These are phyloP conservation scores for Hippophae rhamnoides DNA, from an alignment of 306 rosid species.

Conservation along the genomic window DNA sequence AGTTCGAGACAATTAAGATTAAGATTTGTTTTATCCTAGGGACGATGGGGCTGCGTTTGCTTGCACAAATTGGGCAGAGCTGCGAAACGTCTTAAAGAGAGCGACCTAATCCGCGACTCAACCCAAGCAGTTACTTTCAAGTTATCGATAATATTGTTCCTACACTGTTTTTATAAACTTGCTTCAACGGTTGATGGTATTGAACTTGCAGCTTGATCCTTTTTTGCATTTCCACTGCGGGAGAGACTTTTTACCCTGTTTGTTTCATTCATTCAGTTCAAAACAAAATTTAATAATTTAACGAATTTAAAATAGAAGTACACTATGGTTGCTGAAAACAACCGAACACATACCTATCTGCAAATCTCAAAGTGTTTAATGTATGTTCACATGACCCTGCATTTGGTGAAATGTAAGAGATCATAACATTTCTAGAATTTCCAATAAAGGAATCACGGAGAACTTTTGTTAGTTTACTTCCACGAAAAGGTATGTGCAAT, in stretches of 20 bases:
- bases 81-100: too few species aligned
- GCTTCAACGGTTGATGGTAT: constrained; percentile 29
- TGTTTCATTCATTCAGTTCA: constrained; percentile 19
- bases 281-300: constrained; percentile 7
- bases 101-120: too few species aligned
- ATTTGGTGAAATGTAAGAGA: constrained; percentile 97
- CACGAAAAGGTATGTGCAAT: constrained; percentile 94
- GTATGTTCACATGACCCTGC: constrained; percentile 98
- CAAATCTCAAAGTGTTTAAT: constrained; percentile 92
- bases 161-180: too few species aligned
- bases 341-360: constrained; percentile 59
- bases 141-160: too few species aligned
- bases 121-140: too few species aligned
- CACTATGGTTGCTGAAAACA: constrained; percentile 10
- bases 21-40: too few species aligned
- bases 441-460: constrained; percentile 98
- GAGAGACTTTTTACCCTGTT: constrained; percentile 95
- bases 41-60: too few species aligned
- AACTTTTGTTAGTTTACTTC: constrained; percentile 98
- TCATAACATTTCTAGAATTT: constrained; percentile 93
- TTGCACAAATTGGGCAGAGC: too few species aligned
- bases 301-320: constrained; percentile 2
- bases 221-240: constrained; percentile 73
- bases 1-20: too few species aligned
- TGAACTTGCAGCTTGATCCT: constrained; percentile 58